phyloP scores from a whole-genome alignment of 169 alveolate genomes.

The Cryptosporidium tyzzeri region DNA sequence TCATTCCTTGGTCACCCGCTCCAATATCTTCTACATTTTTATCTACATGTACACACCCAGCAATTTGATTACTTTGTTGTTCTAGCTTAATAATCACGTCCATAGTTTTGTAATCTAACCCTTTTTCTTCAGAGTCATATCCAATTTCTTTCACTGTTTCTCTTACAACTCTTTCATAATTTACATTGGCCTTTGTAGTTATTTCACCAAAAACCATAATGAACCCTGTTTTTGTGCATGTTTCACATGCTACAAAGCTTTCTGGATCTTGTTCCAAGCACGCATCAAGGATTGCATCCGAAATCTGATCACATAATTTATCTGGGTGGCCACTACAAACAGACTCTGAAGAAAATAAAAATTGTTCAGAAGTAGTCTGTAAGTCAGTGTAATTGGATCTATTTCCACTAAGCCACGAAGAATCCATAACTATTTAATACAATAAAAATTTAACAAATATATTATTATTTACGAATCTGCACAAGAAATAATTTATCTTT shows the following conservation, averaged over 20 bases:
- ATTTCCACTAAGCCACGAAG: background rate
- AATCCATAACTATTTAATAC: background rate
- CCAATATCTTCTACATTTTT: constrained; percentile 94
- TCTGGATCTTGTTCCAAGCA: constrained; percentile 95
- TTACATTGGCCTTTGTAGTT: constrained; percentile 91
- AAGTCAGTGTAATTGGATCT: background rate
- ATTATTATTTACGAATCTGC: too few relatives aligned
- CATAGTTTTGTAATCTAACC: constrained; percentile 95
- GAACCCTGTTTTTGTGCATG: constrained; percentile 94
- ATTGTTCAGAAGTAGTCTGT: constrained; percentile 25
- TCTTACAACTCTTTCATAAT: constrained; percentile 94
- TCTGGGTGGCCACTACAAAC: constrained; percentile 99
- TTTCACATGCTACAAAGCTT: constrained; percentile 95
- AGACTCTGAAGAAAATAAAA: constrained; percentile 98
- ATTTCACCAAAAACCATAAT: constrained; percentile 98
- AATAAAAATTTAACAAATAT: background rate
- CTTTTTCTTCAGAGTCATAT: constrained; percentile 90
- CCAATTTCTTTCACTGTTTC: constrained; percentile 93
- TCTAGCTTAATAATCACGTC: constrained; percentile 93
- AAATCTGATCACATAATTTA: constrained; percentile 98
- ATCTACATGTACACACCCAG: constrained; percentile 95
- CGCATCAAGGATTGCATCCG: constrained; percentile 99
- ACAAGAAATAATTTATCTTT: background rate
- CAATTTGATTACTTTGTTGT: constrained; percentile 95
- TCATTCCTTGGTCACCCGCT: constrained; percentile 99